Evolutionary conservation across 192 early-diverging fungal genomes (phyloP), one percentile per base, ranked within the genome.

Genomic region (Fimicolochytrium jonesii): DNA sequence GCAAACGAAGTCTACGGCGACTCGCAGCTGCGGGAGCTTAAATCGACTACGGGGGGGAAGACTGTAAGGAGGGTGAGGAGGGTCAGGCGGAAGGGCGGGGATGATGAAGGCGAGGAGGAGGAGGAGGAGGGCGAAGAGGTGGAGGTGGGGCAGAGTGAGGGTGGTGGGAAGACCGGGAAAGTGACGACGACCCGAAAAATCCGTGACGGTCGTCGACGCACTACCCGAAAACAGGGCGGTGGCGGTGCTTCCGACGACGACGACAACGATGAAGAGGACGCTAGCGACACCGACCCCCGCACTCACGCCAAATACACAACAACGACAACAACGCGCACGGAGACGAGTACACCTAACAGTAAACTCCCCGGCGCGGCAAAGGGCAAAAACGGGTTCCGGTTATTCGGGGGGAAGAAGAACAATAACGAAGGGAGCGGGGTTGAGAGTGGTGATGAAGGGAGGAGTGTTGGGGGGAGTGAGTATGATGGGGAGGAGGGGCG

Each of bases 1-100:
- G 53, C 53, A 13, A 55, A 55, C 53, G 53, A 55, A 20, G 33
- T 43, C 41, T 59, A 46, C 42, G 39, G 57, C 41, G 57, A 59
- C 11, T 42, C 6, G 22, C 26, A 44, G 23, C 20, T 45, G 11
- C 39, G 39, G 23, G 57, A 32, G 6, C 1, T 46, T 4, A 28
- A 43, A 1, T 31, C 26, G 4, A 30, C 22, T 1, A 20, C 15
- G 41, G 20, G 41, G 15, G 41, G 41, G 41, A 42, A 42, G 41
- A 42, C 15, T 42, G 41, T 42, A 20, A 42, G 41, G 41, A 42
- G 41, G 15, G 20, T 18, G 41, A 42, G 31, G 26, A 59, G 37
- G 18, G 13, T 20, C 1, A 44, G 28, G 22, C 33, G 18, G 3
- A 34, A 5, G 13, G 18, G 35, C 25, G 33, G 9, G 20, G 33